Conservation (phyloP, 371 early-diverging fungal genomes). For the Mortierella sp. region DNA sequence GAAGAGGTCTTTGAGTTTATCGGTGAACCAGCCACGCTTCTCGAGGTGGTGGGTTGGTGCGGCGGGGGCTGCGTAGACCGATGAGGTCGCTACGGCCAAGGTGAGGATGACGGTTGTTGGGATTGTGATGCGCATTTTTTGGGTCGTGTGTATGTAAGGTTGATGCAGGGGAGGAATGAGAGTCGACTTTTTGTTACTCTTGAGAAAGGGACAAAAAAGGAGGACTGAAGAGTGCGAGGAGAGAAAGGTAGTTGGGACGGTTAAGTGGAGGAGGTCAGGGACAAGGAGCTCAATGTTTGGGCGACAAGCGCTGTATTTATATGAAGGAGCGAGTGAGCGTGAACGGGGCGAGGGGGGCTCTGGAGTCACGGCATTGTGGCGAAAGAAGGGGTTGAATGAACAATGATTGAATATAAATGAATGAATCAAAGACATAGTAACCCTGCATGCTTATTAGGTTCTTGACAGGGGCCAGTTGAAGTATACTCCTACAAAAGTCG, state of each 20-base stretch:
- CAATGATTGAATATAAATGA: not conserved
- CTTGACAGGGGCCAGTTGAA: not conserved
- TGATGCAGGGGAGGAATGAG: not conserved
- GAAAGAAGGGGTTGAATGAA: not conserved
- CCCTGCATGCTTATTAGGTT: not conserved
- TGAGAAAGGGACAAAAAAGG: not conserved
- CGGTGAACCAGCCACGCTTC: slow-evolving; percentile 49
- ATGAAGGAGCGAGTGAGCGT: not conserved
- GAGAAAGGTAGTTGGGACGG: not conserved
- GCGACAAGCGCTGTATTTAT: slow-evolving; percentile 31
- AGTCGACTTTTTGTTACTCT: not conserved
- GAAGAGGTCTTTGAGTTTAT: slow-evolving; percentile 43
- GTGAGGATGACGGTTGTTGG: slow-evolving; percentile 49
- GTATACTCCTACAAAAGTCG: not conserved
- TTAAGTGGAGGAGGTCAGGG: slow-evolving; percentile 34
- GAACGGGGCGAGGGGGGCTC: not conserved
- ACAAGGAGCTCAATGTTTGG: slow-evolving; percentile 28
- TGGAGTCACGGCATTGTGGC: not conserved
- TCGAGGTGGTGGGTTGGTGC: slow-evolving; percentile 30
- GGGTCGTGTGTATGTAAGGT: not conserved
- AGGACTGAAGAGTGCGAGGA: not conserved
- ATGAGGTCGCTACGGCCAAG: slow-evolving; percentile 32
- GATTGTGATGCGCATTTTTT: slow-evolving; percentile 40
- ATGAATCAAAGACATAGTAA: not conserved
- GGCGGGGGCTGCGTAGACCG: slow-evolving; percentile 48